These are phyloP conservation scores for Colletotrichum neosansevieriae DNA, from an alignment of 2,329 filamentous ascomycete species.

Conservation along the genomic window DNA sequence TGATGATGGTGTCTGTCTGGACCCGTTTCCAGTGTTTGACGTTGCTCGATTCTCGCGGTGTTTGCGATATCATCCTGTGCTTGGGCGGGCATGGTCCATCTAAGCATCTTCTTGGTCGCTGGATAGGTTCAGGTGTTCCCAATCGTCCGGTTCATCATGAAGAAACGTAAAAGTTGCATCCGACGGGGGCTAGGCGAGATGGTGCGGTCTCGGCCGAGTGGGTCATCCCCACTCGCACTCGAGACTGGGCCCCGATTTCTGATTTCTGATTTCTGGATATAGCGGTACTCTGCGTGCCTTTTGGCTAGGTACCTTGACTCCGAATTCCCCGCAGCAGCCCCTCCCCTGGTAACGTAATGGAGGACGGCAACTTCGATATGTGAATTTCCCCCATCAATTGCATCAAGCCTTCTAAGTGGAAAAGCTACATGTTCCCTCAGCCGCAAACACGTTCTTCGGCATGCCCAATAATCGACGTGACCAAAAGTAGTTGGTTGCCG, in stretches of 20 bases:
- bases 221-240: background rate
- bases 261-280: too few relatives aligned
- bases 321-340: conserved; percentile 32
- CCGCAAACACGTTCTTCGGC: conserved; percentile 11
- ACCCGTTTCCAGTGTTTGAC: too few relatives aligned
- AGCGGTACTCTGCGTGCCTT: background rate
- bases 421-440: background rate
- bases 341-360: background rate
- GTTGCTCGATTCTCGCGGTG: too few relatives aligned
- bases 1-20: background rate
- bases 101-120: too few relatives aligned
- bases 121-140: background rate
- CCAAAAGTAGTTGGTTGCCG: background rate
- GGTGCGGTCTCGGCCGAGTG: background rate
- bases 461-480: background rate
- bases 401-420: background rate
- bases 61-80: too few relatives aligned
- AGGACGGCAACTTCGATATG: background rate
- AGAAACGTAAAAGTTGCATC: conserved; percentile 1
- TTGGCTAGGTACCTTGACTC: conserved; percentile 6
- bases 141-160: background rate
- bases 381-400: background rate
- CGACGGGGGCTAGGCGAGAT: conserved; percentile 4
- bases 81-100: too few relatives aligned
- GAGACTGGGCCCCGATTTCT: too few relatives aligned